Percentiles rank a stretch among this genome's conserved stretches.
Evolutionary conservation across 768 basidiomycete species (phyloP).

Genomic region (Mycena metata): DNA sequence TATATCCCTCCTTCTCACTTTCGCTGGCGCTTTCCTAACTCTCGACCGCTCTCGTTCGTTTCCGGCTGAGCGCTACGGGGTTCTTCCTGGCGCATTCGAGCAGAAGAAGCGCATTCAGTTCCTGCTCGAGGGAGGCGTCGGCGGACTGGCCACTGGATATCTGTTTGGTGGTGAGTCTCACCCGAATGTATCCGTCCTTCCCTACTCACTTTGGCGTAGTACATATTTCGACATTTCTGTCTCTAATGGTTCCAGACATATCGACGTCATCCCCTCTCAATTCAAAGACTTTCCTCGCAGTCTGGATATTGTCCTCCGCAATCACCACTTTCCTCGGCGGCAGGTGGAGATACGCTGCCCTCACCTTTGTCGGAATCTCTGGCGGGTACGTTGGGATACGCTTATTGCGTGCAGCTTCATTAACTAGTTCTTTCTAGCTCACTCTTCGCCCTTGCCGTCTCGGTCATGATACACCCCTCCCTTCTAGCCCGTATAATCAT

Average conservation of each 20-base stretch:
- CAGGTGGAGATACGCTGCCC: conserved; percentile 66
- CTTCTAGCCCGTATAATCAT: conserved; percentile 45
- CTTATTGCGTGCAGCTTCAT: conserved; percentile 9
- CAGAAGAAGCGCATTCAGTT: conserved; percentile 51
- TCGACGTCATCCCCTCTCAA: conserved; percentile 60
- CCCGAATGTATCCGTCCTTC: conserved; percentile 8
- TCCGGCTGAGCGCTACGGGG: conserved; percentile 54
- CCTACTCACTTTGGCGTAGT: conserved; percentile 8
- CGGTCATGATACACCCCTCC: conserved; percentile 54
- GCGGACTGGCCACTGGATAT: conserved; percentile 71
- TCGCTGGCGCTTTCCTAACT: conserved; percentile 80
- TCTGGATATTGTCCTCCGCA: conserved; percentile 70
- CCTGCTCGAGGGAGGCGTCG: conserved; percentile 71
- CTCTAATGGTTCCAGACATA: conserved; percentile 67
- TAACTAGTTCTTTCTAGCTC: conserved; percentile 46
- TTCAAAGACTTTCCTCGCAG: conserved; percentile 66
- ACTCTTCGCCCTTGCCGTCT: conserved; percentile 62
- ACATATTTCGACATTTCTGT: conserved; percentile 61
- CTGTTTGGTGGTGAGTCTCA: conserved; percentile 67
- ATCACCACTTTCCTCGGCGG: conserved; percentile 64
- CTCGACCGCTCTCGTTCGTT: conserved; percentile 79
- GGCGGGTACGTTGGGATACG: conserved; percentile 63
- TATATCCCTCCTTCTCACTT: conserved; percentile 67
- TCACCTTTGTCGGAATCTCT: conserved; percentile 61
- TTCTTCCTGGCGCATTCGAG: conserved; percentile 51